phyloP scores from a whole-genome alignment of 768 basidiomycete genomes.

The Panaeolus cyanescens region DNA sequence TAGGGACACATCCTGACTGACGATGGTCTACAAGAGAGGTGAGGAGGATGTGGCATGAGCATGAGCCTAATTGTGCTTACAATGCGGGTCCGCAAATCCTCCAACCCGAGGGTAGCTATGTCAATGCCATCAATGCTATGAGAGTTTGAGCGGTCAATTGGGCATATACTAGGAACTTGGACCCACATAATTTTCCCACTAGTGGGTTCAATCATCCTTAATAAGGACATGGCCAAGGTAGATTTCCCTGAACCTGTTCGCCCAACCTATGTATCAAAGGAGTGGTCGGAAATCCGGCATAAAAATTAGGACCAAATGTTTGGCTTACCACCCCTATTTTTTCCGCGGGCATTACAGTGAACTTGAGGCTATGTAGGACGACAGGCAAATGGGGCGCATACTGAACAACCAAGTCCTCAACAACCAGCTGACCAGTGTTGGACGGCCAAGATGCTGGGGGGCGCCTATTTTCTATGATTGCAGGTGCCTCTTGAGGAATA shows the following conservation, averaged over 20 bases:
- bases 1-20: conserved; percentile 74
- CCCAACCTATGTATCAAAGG: conserved; percentile 52
- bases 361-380: conserved; percentile 59
- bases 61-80: conserved; percentile 34
- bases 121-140: conserved; percentile 70
- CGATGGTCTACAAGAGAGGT: conserved; percentile 54
- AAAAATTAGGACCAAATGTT: conserved; percentile 1
- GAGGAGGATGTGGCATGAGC: not conserved
- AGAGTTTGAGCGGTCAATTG: conserved; percentile 1
- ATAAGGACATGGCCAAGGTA: conserved; percentile 55
- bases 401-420: conserved; percentile 59
- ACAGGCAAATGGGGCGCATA: conserved; percentile 66
- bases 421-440: conserved; percentile 52
- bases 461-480: conserved; percentile 51
- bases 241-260: conserved; percentile 74
- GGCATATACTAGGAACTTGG: not conserved
- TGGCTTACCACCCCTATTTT: conserved; percentile 69
- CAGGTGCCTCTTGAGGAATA: conserved; percentile 68
- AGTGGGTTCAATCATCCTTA: conserved; percentile 64
- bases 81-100: conserved; percentile 65
- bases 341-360: conserved; percentile 59
- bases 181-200: conserved; percentile 60
- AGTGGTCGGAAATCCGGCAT: too few species aligned
- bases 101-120: conserved; percentile 64
- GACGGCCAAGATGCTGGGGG: conserved; percentile 80